Base-by-base conservation (phyloP, 2,329 filamentous ascomycete genomes). In the Dendryphion nanum region DNA sequence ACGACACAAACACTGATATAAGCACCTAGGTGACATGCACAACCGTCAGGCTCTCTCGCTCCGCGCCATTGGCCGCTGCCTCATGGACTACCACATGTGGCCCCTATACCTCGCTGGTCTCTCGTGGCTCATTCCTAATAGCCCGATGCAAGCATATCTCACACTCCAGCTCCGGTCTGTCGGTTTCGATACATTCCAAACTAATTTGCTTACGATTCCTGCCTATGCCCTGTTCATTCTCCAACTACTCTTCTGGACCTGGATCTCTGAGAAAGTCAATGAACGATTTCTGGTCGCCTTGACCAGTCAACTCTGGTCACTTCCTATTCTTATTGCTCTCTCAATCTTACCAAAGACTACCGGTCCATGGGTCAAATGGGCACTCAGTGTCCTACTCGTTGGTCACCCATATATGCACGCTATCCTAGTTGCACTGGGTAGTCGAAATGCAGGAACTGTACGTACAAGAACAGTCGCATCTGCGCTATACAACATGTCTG, bases 391-490 rank as follows among this genome's bases (percentile, higher is more conserved):
- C 29, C 16, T 30, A 16, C 29, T 30, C 10, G 29, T 30, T 15
- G 29, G 29, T 15, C 29, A 30, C 16, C 29, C 29, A 8, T 30
- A 30, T 4, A 30, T 30, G 29, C 29, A 30, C 29, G 29, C 73
- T 0, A 72, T 76, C 24, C 70, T 74, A 2, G 79, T 82, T 0
- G 78, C 72, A 0, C 74, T 78, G 56, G 78, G 73, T 2, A 78
- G 75, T 6, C 70, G 77, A 33, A 84, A 84, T 51, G 74, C 77
- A 5, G 78, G 79, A 42, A 71, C 73, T 0, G 78, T 85, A 4
- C 69, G 80, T 4, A 77, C 76, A 1, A 66, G 81, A 6, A 78
- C 81, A 1, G 78, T 85, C 0, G 76, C 77, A 18, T 49, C 55
- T 2, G 57, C 57, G 1, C 31, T 35, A 12, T 61, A 59, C 45